Conservation (phyloP, 176 grass and related monocot species). For the Sorghum bicolor region Sorghum_bicolor_NCBIv3 NC_012878.2:48408501-48409000, state of each 20-base stretch:
- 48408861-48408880: slow-evolving; percentile 68
- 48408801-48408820: slow-evolving; percentile 66
- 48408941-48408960: slow-evolving; percentile 79
- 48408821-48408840: slow-evolving; percentile 95
- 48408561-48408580: slow-evolving; percentile 94
- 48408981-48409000: slow-evolving; percentile 73
- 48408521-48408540: slow-evolving; percentile 76
- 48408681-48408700: background rate
- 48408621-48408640: slow-evolving; percentile 97
- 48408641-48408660: slow-evolving; percentile 97
- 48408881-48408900: slow-evolving; percentile 82
- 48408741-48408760: slow-evolving; percentile 83
- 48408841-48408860: slow-evolving; percentile 94
- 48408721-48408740: background rate
- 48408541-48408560: slow-evolving; percentile 98
- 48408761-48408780: slow-evolving; percentile 89
- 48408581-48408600: slow-evolving; percentile 92
- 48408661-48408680: slow-evolving; percentile 69
- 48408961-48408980: slow-evolving; percentile 67
- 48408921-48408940: slow-evolving; percentile 50
- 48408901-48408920: slow-evolving; percentile 79
- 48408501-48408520: slow-evolving; percentile 72
- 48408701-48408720: background rate
- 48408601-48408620: slow-evolving; percentile 95
- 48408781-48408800: slow-evolving; percentile 83